These are phyloP conservation scores for Rhypophila decipiens DNA, from an alignment of 495 filamentous ascomycete genomes.

Conservation along the genomic window DNA sequence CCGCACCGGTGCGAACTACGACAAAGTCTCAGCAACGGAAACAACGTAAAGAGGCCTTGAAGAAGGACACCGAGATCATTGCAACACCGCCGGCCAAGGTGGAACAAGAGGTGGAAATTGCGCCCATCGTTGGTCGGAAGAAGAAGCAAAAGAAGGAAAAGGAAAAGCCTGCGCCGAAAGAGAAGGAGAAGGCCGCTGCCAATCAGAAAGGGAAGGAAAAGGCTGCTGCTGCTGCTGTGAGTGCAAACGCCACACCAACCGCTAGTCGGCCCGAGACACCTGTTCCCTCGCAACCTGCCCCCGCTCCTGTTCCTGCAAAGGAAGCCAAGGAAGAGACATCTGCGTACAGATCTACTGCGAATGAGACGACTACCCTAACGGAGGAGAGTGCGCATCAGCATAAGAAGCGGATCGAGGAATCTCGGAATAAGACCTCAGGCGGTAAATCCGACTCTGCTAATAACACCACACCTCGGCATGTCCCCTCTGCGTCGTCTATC, in stretches of 20 bases:
- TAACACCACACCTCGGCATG: slow-evolving; percentile 10
- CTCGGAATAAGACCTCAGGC: slow-evolving; percentile 10
- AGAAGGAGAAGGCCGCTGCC: not conserved
- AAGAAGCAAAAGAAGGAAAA: slow-evolving; percentile 84
- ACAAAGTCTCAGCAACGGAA: slow-evolving; percentile 91
- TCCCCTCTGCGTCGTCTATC: slow-evolving; percentile 30
- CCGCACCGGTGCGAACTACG: slow-evolving; percentile 68
- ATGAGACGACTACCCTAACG: slow-evolving; percentile 26
- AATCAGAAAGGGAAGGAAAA: not conserved
- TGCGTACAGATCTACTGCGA: slow-evolving; percentile 24
- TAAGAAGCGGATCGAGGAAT: slow-evolving; percentile 5
- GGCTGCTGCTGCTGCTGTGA: slow-evolving; percentile 17
- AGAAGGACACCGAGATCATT: slow-evolving; percentile 48
- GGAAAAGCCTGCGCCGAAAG: slow-evolving; percentile 29
- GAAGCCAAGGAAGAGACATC: slow-evolving; percentile 27
- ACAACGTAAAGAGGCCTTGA: slow-evolving; percentile 66
- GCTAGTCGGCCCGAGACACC: slow-evolving; percentile 33
- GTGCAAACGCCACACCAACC: slow-evolving; percentile 21
- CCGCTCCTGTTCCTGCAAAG: slow-evolving; percentile 25
- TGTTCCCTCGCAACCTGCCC: slow-evolving; percentile 19
- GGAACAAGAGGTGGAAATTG: slow-evolving; percentile 56
- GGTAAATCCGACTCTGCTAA: not conserved
- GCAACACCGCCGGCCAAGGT: slow-evolving; percentile 47
- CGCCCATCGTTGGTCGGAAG: slow-evolving; percentile 78
- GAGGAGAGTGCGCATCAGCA: slow-evolving; percentile 15